Percentiles rank a stretch among this genome's conserved stretches.
phyloP scores from a whole-genome alignment of 768 basidiomycete species.

The Rhodosporidiobolus sp. region DNA sequence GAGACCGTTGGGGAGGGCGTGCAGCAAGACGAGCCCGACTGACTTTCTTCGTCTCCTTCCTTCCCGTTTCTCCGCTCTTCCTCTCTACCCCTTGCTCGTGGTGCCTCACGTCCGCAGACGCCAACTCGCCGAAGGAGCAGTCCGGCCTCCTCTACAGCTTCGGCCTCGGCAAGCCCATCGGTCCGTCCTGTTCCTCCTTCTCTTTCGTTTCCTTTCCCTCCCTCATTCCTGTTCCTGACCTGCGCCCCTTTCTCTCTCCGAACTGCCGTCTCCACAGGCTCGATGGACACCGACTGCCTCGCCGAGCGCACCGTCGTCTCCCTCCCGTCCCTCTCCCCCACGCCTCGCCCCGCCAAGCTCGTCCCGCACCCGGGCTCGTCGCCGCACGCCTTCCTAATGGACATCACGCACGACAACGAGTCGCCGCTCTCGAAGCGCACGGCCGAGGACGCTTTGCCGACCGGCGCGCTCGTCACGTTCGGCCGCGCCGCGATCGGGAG shows the following conservation, averaged over 20 bases:
- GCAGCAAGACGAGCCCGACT: not conserved
- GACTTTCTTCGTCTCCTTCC: not conserved
- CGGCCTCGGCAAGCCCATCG: constrained; percentile 90
- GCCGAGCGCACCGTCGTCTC: constrained; percentile 70
- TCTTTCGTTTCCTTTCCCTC: not conserved
- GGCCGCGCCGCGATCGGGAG: constrained; percentile 83
- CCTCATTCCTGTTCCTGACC: no score
- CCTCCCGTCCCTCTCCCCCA: constrained; percentile 77
- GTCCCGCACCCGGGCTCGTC: constrained; percentile 76
- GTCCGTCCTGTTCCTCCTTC: constrained; percentile 51
- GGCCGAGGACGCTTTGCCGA: constrained; percentile 91
- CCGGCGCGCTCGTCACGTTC: constrained; percentile 88
- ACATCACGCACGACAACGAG: constrained; percentile 97
- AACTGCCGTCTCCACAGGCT: constrained; percentile 58
- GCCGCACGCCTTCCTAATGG: constrained; percentile 91
- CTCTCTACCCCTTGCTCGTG: no score
- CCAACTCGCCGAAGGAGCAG: constrained; percentile 75
- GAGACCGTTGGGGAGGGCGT: no score
- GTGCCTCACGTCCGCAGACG: constrained; percentile 37
- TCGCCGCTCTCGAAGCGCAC: constrained; percentile 82
- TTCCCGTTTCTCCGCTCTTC: not conserved
- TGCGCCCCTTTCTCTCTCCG: not conserved
- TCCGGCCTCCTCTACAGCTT: constrained; percentile 83
- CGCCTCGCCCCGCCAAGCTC: constrained; percentile 67
- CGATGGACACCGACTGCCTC: constrained; percentile 87